These are phyloP conservation scores for Begonia masoniana DNA, from an alignment of 306 rosid genomes.

Conservation along the genomic window DNA sequence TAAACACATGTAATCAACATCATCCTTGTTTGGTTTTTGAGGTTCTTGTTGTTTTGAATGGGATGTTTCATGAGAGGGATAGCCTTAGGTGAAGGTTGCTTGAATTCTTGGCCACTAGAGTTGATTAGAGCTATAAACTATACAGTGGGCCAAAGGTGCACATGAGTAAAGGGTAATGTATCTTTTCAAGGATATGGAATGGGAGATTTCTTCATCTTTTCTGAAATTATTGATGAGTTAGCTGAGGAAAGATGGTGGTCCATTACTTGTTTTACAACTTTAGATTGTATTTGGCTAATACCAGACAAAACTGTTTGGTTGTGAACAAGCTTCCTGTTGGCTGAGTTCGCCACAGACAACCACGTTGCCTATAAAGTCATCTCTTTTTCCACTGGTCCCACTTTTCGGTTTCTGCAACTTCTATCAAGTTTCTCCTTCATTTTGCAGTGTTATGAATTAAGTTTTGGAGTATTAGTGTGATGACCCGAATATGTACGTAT, in stretches of 20 bases:
- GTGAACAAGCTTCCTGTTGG: slow-evolving; percentile 20
- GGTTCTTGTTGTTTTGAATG: slow-evolving; percentile 14
- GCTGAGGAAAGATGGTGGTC: slow-evolving; percentile 44
- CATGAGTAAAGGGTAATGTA: slow-evolving; percentile 35
- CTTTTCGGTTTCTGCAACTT: slow-evolving; percentile 18
- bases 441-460: background rate
- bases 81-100: slow-evolving; percentile 29
- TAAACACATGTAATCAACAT: no score
- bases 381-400: slow-evolving; percentile 25
- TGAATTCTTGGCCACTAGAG: slow-evolving; percentile 22
- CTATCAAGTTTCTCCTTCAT: background rate
- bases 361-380: slow-evolving; percentile 27
- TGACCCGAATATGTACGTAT: no score
- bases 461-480: no score
- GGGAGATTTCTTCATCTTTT: slow-evolving; percentile 24
- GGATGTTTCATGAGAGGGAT: slow-evolving; percentile 17
- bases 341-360: slow-evolving; percentile 26
- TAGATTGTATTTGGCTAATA: slow-evolving; percentile 17
- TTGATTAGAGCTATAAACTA: slow-evolving; percentile 14
- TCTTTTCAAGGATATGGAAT: slow-evolving; percentile 47
- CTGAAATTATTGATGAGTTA: slow-evolving; percentile 32
- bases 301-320: slow-evolving; percentile 27
- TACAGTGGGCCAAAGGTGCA: slow-evolving; percentile 48
- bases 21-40: slow-evolving; percentile 2
- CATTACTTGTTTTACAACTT: slow-evolving; percentile 23